Conservation (phyloP, 176 grass and related monocot species). For the Oropetium thomaeum region DNA sequence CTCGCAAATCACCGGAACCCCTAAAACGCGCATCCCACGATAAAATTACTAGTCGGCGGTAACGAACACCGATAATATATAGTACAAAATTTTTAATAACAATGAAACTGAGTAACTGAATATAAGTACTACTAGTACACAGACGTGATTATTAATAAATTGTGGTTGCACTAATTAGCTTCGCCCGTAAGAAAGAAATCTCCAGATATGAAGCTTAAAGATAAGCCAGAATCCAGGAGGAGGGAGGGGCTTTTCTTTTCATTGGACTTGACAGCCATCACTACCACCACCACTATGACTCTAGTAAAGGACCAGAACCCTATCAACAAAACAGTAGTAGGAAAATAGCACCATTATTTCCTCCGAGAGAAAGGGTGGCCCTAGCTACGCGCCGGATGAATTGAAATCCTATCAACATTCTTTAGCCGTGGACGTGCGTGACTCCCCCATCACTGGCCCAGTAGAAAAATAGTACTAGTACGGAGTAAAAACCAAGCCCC, state of each 20-base stretch:
- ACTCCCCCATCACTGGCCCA: not conserved
- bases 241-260: constrained; percentile 23
- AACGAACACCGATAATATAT: no score
- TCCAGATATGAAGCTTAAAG: constrained; percentile 12
- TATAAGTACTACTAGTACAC: not conserved
- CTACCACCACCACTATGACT: constrained; percentile 32
- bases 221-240: constrained; percentile 41
- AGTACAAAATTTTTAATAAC: not conserved
- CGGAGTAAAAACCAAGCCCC: no score
- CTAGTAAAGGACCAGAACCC: constrained; percentile 28
- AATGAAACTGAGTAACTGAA: no score
- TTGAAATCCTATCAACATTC: not conserved
- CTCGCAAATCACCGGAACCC: no score
- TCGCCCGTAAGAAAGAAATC: constrained; percentile 40
- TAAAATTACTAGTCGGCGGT: no score
- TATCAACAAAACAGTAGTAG: constrained; percentile 26
- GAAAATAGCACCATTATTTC: constrained; percentile 36
- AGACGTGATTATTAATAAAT: not conserved
- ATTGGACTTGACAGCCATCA: constrained; percentile 47
- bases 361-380: constrained; percentile 2
- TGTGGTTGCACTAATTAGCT: constrained; percentile 2
- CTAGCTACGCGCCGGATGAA: not conserved
- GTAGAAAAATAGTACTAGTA: not conserved
- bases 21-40: no score
- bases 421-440: not conserved